Percentiles rank a stretch among this genome's conserved stretches.
These are phyloP conservation scores for Babesia gibsoni DNA, from an alignment of 169 alveolate species.

Conservation along the genomic window DNA sequence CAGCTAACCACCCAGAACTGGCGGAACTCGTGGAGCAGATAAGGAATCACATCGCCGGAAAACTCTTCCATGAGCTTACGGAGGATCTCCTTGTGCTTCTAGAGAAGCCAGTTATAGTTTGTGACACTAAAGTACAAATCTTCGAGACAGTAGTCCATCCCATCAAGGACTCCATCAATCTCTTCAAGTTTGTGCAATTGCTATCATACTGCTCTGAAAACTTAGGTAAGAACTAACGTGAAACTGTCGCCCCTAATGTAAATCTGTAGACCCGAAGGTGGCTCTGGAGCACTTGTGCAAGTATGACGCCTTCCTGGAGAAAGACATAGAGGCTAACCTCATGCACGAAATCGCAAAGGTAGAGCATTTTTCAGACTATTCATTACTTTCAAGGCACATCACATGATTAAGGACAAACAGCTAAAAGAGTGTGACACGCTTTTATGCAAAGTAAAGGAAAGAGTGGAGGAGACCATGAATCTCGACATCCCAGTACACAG, in stretches of 20 bases:
- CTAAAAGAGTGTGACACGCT: slow-evolving; percentile 48
- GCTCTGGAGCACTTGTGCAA: slow-evolving; percentile 65
- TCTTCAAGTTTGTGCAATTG: slow-evolving; percentile 42
- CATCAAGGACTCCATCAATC: slow-evolving; percentile 54
- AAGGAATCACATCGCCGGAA: slow-evolving; percentile 37
- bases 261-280: slow-evolving; percentile 44
- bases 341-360: slow-evolving; percentile 70
- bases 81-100: slow-evolving; percentile 39
- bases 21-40: slow-evolving; percentile 47
- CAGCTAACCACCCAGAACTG: slow-evolving; percentile 52
- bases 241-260: neutral
- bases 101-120: slow-evolving; percentile 12
- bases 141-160: slow-evolving; percentile 65
- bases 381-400: slow-evolving; percentile 37
- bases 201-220: slow-evolving; percentile 45
- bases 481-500: slow-evolving; percentile 58
- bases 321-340: slow-evolving; percentile 47
- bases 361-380: neutral
- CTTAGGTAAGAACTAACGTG: slow-evolving; percentile 33
- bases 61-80: slow-evolving; percentile 65
- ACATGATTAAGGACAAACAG: slow-evolving; percentile 30
- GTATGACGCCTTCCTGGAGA: slow-evolving; percentile 57
- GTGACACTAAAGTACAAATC: slow-evolving; percentile 51
- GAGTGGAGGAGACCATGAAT: slow-evolving; percentile 23
- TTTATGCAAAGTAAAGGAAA: slow-evolving; percentile 37